Base-by-base conservation (phyloP, 2,329 filamentous ascomycete genomes). In the Microsporum audouinii region DNA sequence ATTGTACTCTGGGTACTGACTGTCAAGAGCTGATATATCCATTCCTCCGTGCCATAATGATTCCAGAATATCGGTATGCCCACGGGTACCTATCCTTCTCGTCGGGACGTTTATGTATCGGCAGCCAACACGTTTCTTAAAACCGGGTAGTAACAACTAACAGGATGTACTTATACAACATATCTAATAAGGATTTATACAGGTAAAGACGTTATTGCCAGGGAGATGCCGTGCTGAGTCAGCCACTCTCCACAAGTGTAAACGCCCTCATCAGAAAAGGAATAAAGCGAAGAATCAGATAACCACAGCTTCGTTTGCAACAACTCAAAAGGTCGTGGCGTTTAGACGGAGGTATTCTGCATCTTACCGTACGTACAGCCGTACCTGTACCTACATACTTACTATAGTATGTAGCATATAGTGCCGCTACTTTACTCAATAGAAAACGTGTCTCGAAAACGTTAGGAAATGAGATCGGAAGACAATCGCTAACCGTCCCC, bases 261-360 rank as follows among this genome's bases (percentile, higher is more conserved):
- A 23, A 23, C 17, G 17, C 17, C 17, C 17, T 23, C 17, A 23
- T 23, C 17, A 23, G 17, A 23, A 23, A 23, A 23, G 17, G 17
- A 23, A 23, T 23, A 23, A 23, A 23, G 1, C 17, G 17, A 23
- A 23, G 17, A 23, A 23, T 23, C 17, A 23, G 17, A 23, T 23
- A 23, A 23, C 17, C 17, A 23, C 17, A 23, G 17, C 17, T 23
- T 23, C 17, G 17, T 23, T 23, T 23, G 17, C 17, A 23, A 23
- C 17, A 23, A 23, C 17, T 23, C 17, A 23, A 23, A 23, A 23
- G 31, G 49, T 31, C 33, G 49, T 55, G 49, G 49, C 49, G 33
- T 55, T 55, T 55, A n/a, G 49, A 55, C 49, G 33, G 49, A 55
- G 49, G 49, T 55, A 53, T 53, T 53, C 49, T 53, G 47, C 27